Percentiles rank a stretch among this genome's conserved stretches.
Conservation (phyloP, 331 rosid species). For the Rhamnella rubrinervis region DNA sequence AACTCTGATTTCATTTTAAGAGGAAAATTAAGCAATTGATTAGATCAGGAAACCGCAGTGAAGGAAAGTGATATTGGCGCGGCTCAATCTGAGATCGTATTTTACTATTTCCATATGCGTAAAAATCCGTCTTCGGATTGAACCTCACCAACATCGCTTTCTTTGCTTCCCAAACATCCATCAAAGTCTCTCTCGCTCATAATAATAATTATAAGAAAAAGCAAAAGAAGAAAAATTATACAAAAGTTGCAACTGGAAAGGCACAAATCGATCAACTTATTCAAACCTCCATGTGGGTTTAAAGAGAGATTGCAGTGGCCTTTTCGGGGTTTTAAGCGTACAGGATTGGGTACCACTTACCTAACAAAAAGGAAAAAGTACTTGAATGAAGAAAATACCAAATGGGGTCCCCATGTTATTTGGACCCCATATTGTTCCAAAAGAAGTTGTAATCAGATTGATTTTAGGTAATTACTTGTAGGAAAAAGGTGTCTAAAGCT, state of each 20-base stretch:
- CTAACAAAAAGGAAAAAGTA: constrained; percentile 27
- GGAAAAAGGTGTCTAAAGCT: constrained; percentile 11
- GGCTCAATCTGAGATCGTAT: constrained; percentile 99
- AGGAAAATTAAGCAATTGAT: constrained; percentile 18
- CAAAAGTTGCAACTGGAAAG: not conserved
- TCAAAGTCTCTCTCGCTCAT: constrained; percentile 15
- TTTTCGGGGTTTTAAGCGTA: constrained; percentile 26
- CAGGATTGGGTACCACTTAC: constrained; percentile 33
- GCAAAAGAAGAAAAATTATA: not conserved
- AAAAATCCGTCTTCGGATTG: constrained; percentile 95
- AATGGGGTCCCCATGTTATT: constrained; percentile 29
- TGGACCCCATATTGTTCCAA: no score
- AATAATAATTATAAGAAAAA: not conserved
- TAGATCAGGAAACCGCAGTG: not conserved
- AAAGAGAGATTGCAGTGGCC: constrained; percentile 13
- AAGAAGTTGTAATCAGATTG: not conserved
- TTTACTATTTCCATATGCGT: constrained; percentile 48
- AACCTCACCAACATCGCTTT: constrained; percentile 99
- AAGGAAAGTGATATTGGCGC: constrained; percentile 99
- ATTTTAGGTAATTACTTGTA: constrained; percentile 17
- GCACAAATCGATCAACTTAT: not conserved
- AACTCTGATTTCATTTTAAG: not conserved
- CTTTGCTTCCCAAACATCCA: constrained; percentile 44
- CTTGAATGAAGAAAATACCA: constrained; percentile 20
- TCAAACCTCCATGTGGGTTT: constrained; percentile 19